These are phyloP conservation scores for Cunninghamia lanceolata DNA, from an alignment of 75 land plant species.

Conservation along the genomic window DNA sequence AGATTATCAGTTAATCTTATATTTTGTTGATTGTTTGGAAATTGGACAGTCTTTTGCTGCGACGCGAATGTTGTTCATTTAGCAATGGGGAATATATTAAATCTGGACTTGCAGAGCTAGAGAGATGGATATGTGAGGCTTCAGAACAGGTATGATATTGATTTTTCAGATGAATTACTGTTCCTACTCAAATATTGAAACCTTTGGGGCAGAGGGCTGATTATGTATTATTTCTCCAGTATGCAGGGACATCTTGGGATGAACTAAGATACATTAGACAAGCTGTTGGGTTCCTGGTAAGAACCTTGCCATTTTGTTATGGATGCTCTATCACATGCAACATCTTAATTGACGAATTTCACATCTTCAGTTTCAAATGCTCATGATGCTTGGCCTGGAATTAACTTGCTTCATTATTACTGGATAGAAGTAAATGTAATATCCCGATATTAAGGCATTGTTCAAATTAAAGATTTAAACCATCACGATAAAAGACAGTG, in stretches of 20 bases:
- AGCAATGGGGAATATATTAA: constrained; percentile 94
- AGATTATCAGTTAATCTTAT: background rate
- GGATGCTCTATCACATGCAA: background rate
- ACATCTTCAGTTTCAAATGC: background rate
- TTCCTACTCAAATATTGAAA: background rate
- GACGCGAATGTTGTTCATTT: constrained; percentile 91
- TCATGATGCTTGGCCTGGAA: background rate
- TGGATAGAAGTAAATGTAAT: background rate
- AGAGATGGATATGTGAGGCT: constrained; percentile 72
- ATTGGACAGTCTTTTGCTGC: constrained; percentile 57
- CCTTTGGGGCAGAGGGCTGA: background rate
- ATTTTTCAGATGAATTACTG: constrained; percentile 4
- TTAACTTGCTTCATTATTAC: background rate
- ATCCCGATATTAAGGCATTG: no score
- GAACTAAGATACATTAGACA: constrained; percentile 85
- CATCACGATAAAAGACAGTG: no score
- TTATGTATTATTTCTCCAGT: constrained; percentile 37
- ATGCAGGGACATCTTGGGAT: constrained; percentile 91
- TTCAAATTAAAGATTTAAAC: no score
- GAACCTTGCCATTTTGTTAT: background rate
- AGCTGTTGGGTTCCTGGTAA: constrained; percentile 92
- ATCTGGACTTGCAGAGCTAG: constrained; percentile 84
- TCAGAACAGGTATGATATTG: constrained; percentile 59
- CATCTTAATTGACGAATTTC: background rate
- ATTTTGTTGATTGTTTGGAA: background rate